A percentile compares a stretch with the other conserved stretches of the same genome.
Evolutionary conservation across 345 rosid genomes (phyloP).

Genomic region (Linum lewisii): DNA sequence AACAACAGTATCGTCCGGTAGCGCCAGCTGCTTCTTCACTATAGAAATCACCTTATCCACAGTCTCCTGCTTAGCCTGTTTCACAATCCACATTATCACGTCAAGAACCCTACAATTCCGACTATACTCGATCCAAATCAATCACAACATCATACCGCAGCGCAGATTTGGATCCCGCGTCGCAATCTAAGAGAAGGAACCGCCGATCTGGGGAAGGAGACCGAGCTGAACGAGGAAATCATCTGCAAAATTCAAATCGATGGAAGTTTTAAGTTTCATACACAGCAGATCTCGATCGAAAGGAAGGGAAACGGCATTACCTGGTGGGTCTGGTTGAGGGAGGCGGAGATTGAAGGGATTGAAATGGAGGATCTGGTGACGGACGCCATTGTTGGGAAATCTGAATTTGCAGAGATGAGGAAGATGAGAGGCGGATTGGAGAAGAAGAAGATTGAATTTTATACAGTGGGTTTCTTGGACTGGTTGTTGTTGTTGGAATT

Average conservation of each 20-base stretch:
- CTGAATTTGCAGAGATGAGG: neutral
- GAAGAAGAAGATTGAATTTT: constrained; percentile 9
- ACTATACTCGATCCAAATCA: too few species aligned
- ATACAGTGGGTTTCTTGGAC: neutral
- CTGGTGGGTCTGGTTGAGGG: constrained; percentile 24
- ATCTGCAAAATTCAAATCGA: constrained; percentile 3
- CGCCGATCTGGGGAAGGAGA: constrained; percentile 25
- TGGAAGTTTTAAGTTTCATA: neutral
- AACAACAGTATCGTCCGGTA: neutral
- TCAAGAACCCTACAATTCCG: neutral
- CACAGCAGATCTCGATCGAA: neutral
- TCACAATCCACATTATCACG: neutral
- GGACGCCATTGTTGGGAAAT: constrained; percentile 30
- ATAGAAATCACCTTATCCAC: neutral
- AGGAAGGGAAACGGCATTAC: neutral
- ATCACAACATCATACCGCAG: constrained; percentile 29
- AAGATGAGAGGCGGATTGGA: constrained; percentile 6
- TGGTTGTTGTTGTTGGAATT: neutral
- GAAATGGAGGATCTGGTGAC: constrained; percentile 21
- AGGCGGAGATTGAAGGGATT: constrained; percentile 16
- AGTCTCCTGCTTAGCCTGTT: constrained; percentile 3
- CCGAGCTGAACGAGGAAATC: constrained; percentile 24
- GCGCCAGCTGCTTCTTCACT: constrained; percentile 7
- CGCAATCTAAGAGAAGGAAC: constrained; percentile 31
- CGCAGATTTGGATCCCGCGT: constrained; percentile 23